These are phyloP conservation scores for Claviceps sp. DNA, from an alignment of 2,329 filamentous ascomycete genomes.

Conservation along the genomic window DNA sequence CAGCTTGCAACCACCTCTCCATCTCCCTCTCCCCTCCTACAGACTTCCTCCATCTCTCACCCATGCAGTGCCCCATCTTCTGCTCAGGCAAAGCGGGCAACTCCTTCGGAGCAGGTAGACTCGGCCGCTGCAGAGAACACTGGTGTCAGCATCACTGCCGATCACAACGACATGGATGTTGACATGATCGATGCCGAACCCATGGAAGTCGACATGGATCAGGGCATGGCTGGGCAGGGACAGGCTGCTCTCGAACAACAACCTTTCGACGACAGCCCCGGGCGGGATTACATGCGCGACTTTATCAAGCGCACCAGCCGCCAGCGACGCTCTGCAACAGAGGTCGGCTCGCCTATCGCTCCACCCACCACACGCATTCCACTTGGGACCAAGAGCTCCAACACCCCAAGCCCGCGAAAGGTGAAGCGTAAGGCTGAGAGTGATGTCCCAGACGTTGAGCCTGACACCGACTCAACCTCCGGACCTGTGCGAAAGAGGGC, in stretches of 20 bases:
- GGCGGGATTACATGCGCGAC: constrained; percentile 20
- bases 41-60: background rate
- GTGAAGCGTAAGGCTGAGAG: constrained; percentile 19
- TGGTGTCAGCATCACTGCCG: background rate
- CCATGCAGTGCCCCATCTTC: background rate
- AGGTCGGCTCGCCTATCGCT: constrained; percentile 19
- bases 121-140: background rate
- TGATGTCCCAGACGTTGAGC: constrained; percentile 8
- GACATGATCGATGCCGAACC: too few species aligned
- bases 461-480: constrained; percentile 11
- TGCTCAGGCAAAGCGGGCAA: background rate
- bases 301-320: constrained; percentile 23
- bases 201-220: background rate
- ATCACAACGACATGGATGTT: background rate
- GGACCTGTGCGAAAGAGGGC: constrained; percentile 14
- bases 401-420: constrained; percentile 20
- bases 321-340: constrained; percentile 16
- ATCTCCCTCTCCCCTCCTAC: background rate
- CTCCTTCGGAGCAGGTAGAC: background rate
- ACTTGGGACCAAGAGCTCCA: constrained; percentile 22
- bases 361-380: constrained; percentile 15
- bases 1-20: background rate
- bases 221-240: background rate
- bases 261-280: constrained; percentile 18
- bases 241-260: background rate